phyloP scores from a whole-genome alignment of 352 stramenopile species.

The Nothophytophthora sp. region DNA sequence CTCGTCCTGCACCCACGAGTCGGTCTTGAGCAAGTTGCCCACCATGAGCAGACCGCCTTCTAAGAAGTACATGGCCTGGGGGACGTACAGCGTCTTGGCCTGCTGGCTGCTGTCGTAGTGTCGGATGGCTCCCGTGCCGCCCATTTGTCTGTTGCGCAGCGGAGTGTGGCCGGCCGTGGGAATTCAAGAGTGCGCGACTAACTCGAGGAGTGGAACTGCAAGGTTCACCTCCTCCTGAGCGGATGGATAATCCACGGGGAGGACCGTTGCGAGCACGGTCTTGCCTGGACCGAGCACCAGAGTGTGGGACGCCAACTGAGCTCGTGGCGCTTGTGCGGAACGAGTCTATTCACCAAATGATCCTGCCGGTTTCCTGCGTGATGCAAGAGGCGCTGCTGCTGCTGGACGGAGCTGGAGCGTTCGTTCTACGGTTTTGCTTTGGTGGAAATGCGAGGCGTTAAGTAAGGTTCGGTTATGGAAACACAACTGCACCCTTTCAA shows the following conservation, averaged over 20 bases:
- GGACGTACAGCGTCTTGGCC: constrained; percentile 16
- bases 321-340: too few species aligned
- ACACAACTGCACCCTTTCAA: too few species aligned
- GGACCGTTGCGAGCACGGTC: constrained; percentile 12
- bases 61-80: constrained; percentile 77
- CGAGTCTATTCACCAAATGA: constrained; percentile 27
- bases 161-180: constrained; percentile 1
- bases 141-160: constrained; percentile 7
- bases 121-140: constrained; percentile 11
- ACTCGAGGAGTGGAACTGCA: background rate
- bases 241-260: too few species aligned
- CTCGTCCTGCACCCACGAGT: constrained; percentile 70
- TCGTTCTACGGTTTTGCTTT: too few species aligned
- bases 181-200: constrained; percentile 4
- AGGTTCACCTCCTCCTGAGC: too few species aligned
- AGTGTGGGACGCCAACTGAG: too few species aligned
- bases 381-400: constrained; percentile 1
- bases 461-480: too few species aligned
- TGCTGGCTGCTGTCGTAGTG: constrained; percentile 12
- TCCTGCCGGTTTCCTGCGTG: constrained; percentile 11
- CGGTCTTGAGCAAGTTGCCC: constrained; percentile 64
- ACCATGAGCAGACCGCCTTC: constrained; percentile 74
- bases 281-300: constrained; percentile 11
- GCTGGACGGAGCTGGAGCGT: background rate
- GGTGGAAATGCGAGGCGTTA: too few species aligned